Percentiles rank a stretch among this genome's conserved stretches.
These are phyloP conservation scores for Eucalyptus tenuipes DNA, from an alignment of 345 rosid species.

Conservation along the genomic window DNA sequence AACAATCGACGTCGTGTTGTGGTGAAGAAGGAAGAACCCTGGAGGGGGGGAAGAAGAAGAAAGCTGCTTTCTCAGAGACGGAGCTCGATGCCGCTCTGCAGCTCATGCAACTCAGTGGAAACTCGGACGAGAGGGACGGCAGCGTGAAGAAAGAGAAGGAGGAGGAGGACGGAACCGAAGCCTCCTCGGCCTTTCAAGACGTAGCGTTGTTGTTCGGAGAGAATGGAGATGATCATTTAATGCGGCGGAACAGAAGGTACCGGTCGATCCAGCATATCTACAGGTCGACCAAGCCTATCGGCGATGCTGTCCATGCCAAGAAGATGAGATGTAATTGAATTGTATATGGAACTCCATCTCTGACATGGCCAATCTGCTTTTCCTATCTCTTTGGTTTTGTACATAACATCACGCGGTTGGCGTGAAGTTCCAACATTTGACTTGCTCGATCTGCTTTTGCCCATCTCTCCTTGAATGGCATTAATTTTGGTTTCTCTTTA, in stretches of 20 bases:
- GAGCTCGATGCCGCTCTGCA: slow-evolving; percentile 12
- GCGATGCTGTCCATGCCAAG: neutral
- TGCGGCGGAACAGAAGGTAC: neutral
- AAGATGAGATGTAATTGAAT: neutral
- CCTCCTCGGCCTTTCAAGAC: neutral
- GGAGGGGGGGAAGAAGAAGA: neutral
- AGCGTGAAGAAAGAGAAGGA: neutral
- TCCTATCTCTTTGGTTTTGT: neutral
- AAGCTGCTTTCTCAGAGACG: neutral
- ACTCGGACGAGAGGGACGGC: neutral
- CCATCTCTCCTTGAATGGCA: neutral
- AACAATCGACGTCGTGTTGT: neutral
- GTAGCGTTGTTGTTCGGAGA: neutral
- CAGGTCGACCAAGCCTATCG: neutral
- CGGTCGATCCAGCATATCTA: slow-evolving; percentile 1
- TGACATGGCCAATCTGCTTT: too few relatives aligned
- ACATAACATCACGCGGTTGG: neutral
- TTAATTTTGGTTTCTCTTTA: neutral
- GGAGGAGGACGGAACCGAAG: neutral
- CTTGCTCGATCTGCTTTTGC: neutral
- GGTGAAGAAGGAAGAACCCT: neutral
- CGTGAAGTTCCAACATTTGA: neutral
- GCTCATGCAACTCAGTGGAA: slow-evolving; percentile 4
- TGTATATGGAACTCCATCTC: neutral
- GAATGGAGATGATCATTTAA: neutral